Percentiles rank a stretch among this genome's conserved stretches.
phyloP scores from a whole-genome alignment of 768 basidiomycete genomes.

The Arthromyces matolae region DNA sequence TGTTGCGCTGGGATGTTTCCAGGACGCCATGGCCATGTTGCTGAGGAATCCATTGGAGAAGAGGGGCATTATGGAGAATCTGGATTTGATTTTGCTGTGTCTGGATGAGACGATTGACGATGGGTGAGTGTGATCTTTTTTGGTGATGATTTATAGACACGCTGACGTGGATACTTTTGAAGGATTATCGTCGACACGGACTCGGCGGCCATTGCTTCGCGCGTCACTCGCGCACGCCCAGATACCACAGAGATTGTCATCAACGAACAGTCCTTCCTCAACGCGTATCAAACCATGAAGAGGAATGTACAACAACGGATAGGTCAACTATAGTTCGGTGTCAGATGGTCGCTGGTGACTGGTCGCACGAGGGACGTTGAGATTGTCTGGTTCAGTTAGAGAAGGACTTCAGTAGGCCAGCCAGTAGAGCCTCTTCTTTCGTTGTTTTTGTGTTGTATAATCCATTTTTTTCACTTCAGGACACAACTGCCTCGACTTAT shows the following conservation, averaged over 20 bases:
- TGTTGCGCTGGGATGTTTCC: conserved; percentile 76
- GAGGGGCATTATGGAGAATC: conserved; percentile 87
- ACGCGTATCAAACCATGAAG: conserved; percentile 86
- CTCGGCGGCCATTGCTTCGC: conserved; percentile 88
- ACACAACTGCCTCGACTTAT: too few species aligned
- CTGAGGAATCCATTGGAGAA: conserved; percentile 94
- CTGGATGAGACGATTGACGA: conserved; percentile 98
- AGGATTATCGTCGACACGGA: conserved; percentile 98
- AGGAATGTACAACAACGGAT: conserved; percentile 83
- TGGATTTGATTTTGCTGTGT: conserved; percentile 89
- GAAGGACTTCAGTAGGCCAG: too few species aligned
- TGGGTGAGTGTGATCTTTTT: conserved; percentile 63
- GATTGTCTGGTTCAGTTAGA: too few species aligned
- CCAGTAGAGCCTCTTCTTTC: too few species aligned
- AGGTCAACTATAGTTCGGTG: conserved; percentile 46
- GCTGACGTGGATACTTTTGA: not conserved
- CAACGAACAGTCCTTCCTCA: conserved; percentile 96
- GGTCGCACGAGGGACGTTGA: too few species aligned
- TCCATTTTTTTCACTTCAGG: too few species aligned
- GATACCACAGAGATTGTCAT: conserved; percentile 96
- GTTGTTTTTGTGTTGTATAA: too few species aligned
- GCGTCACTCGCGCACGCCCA: conserved; percentile 88
- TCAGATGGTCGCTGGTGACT: not conserved
- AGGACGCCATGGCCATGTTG: conserved; percentile 82
- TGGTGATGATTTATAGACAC: too few species aligned